Percentiles rank a stretch among this genome's conserved stretches.
phyloP scores from a whole-genome alignment of 306 rosid genomes.

The Comarum palustre region DNA sequence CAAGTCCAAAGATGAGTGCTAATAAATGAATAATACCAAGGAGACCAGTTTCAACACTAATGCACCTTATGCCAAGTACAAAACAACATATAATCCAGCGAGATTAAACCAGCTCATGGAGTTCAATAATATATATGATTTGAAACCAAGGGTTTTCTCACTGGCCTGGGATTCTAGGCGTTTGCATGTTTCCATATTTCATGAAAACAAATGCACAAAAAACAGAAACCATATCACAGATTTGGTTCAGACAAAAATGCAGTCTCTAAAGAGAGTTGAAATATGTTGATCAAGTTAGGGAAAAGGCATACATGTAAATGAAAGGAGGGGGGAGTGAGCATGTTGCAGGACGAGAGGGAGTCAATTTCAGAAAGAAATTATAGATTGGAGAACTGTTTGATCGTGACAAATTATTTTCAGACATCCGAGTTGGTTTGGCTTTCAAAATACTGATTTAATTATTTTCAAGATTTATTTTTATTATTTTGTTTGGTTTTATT shows the following conservation, averaged over 20 bases:
- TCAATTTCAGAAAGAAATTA: too few relatives aligned
- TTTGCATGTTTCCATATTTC: slow-evolving; percentile 8
- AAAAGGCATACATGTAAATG: not conserved
- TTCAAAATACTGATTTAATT: too few relatives aligned
- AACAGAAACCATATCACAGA: not conserved
- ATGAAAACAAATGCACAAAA: slow-evolving; percentile 12
- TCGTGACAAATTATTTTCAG: too few relatives aligned
- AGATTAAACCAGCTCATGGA: not conserved
- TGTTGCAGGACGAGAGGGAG: too few relatives aligned
- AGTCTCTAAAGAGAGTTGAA: not conserved
- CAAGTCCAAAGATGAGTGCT: not conserved
- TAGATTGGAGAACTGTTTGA: too few relatives aligned
- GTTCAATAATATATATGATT: not conserved
- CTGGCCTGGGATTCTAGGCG: not conserved
- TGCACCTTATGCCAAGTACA: not conserved
- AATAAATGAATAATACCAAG: not conserved
- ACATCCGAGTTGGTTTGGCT: too few relatives aligned
- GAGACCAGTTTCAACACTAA: not conserved
- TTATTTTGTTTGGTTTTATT: too few relatives aligned
- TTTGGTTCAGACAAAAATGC: not conserved
- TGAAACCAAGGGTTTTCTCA: not conserved
- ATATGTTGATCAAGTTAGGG: not conserved
- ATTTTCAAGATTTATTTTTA: too few relatives aligned
- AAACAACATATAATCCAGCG: not conserved
- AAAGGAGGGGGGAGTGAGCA: not conserved